These are phyloP conservation scores for Leishmania arabica DNA, from an alignment of 208 protist species.

Conservation along the genomic window DNA sequence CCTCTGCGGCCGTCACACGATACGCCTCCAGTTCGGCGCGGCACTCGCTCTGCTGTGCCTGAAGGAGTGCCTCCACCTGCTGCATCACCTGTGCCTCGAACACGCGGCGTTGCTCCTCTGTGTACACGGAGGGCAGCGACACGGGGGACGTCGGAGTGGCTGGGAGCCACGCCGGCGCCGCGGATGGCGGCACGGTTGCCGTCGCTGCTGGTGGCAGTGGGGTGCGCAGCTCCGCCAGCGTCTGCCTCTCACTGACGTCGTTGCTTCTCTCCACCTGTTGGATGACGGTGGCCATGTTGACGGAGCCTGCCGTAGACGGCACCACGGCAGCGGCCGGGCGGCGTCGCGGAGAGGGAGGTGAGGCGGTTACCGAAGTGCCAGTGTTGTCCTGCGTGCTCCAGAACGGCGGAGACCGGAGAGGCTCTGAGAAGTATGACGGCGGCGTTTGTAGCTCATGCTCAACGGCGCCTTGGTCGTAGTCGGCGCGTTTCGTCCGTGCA, in stretches of 20 bases:
- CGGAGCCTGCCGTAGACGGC: neutral
- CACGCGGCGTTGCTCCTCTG: constrained; percentile 24
- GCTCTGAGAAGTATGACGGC: neutral
- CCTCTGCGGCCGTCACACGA: constrained; percentile 21
- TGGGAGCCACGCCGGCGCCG: neutral
- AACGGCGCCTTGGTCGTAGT: neutral
- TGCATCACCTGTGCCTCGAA: constrained; percentile 28
- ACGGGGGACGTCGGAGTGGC: neutral
- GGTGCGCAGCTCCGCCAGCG: neutral
- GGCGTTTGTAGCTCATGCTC: neutral
- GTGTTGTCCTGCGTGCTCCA: too few species aligned
- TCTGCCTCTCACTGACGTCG: neutral
- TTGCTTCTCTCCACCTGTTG: neutral
- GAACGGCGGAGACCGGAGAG: neutral
- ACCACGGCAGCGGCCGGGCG: neutral
- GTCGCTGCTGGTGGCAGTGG: neutral
- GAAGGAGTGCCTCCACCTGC: constrained; percentile 27
- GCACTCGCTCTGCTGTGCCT: constrained; percentile 28
- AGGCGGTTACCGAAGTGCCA: neutral
- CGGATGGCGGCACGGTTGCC: neutral
- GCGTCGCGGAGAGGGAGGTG: neutral
- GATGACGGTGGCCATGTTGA: neutral
- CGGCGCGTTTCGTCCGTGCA: neutral
- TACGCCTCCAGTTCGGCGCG: constrained; percentile 26
- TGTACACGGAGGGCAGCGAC: neutral